Base-by-base conservation (phyloP, 352 stramenopile genomes). In the Globisporangium parvum region DNA sequence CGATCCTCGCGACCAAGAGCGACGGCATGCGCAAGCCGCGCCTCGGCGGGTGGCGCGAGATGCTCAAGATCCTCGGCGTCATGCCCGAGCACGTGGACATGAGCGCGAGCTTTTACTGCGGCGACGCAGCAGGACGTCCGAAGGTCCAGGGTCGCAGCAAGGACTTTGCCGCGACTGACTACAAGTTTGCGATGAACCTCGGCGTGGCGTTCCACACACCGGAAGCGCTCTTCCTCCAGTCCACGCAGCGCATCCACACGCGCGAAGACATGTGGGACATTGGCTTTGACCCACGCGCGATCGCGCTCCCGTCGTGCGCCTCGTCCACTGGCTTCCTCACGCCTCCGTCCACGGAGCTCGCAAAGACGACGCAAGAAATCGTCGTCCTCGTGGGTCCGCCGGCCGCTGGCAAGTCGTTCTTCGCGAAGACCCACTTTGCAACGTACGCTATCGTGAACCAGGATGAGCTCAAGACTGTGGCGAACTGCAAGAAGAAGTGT, bases 151-250 rank as follows among this genome's bases (percentile, higher is more conserved):
- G 80, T 2, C 70, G 82, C 9, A 62, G 70, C 31, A 95, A 95
- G 57, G 85, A 95, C 59, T 95, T 95, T 61, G 80, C 85, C 9
- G 74, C 77, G 17, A 86, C 80, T 4, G 89, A 97, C 57, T 91
- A 95, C 66, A 92, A 93, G 62, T 94, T 96, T 51, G 88, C 89
- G 15, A 61, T 95, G 6, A 97, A 97, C 65, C 58, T 85, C n/a
- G 71, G 71, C 0, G 47, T 97, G 28, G 58, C 60, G 26, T 96
- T 97, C 63, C 67, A 80, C 46, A 96, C 88, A 1, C 88, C 89
- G 3, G 87, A 96, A 53, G 72, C 72, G 46, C 68, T 96, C 9
- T 96, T 97, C 49, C 50, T 93, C 26, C 56, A 65, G 21, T 80
- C 75, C 0, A 89, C 79, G 46, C 82, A 88, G 62, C 73, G 73